Evolutionary conservation across 768 basidiomycete genomes (phyloP), one percentile per base, ranked within the genome.

Genomic region (Serendipita sp.): DNA sequence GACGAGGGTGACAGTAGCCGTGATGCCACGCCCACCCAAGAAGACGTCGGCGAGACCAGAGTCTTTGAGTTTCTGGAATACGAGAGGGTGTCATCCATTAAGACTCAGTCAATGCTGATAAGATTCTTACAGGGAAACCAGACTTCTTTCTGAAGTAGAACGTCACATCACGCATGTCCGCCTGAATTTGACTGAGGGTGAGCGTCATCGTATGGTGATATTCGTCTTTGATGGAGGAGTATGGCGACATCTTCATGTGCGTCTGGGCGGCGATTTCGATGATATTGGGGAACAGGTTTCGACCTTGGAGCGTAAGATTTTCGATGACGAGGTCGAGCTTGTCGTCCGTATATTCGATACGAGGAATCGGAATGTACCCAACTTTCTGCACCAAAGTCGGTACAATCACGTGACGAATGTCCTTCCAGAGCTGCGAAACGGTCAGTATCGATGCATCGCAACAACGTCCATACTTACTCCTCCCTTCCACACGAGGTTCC

Each of bases 321-420:
- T 97, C 95, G 67, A 97, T 83, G 65, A 95, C 89, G 48, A 96
- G 80, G 69, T 96, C 94, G 66, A 94, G 75, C 3, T 79, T 71
- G 63, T 91, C 86, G 74, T 95, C 91, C 41, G 88, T 86, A 76
- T 96, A 98, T 74, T 96, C 94, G 72, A 93, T 83, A 41, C 92
- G 86, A 0, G 95, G 95, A 68, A 98, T 94, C 4, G 92, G 92
- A 64, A 94, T 72, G 70, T 90, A 87, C 23, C 86, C 86, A 60
- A 87, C 78, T 83, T 88, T 32, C 44, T 87, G 79, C 69, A 93
- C 83, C 44, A 95, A 73, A 3, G 80, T 76, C 4, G 95, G 94
- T 0, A 95, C 70, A 65, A 97, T 89, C 64, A 91, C 85, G 44
- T 79, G 79, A 44, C 92, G 78, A 51, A 97, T 83, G 72, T 98